Percentiles rank a stretch among this genome's conserved stretches.
Conservation (phyloP, 345 rosid species). For the Acer campestre region DNA sequence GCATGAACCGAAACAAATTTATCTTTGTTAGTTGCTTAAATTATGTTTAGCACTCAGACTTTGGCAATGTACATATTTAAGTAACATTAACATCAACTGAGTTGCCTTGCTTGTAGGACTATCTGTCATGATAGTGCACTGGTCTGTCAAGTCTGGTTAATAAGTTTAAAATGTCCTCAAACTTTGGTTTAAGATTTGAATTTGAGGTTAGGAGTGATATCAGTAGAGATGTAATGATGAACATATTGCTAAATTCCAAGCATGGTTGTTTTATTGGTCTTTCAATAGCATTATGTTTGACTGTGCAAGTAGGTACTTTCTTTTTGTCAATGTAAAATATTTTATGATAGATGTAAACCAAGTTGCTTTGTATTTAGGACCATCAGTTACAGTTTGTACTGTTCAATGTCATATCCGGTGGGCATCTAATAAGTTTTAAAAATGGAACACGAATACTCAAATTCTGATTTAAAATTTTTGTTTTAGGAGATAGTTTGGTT, state of each 20-base stretch:
- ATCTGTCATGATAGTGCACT: not conserved
- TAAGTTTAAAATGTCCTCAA: not conserved
- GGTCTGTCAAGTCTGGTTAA: not conserved
- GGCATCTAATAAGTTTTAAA: not conserved
- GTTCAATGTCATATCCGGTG: not conserved
- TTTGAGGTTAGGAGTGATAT: not conserved
- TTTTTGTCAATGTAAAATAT: not conserved
- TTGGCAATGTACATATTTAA: not conserved
- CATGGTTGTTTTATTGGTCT: not conserved
- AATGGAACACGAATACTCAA: not conserved
- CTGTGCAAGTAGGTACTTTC: not conserved
- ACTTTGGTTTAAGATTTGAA: not conserved
- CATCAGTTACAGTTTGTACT: not conserved
- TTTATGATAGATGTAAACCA: not conserved
- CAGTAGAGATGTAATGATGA: not conserved
- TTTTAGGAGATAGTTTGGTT: not conserved
- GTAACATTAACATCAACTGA: not conserved
- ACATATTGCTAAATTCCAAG: not conserved
- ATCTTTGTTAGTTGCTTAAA: not conserved
- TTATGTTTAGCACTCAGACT: not conserved
- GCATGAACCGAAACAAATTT: not conserved
- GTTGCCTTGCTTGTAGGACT: not conserved
- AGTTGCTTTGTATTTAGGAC: not conserved
- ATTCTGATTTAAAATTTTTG: not conserved
- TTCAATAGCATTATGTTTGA: not conserved